Percentiles rank a stretch among this genome's conserved stretches.
Conservation (phyloP, 495 filamentous ascomycete species). For the Recurvomyces mirabilis region DNA sequence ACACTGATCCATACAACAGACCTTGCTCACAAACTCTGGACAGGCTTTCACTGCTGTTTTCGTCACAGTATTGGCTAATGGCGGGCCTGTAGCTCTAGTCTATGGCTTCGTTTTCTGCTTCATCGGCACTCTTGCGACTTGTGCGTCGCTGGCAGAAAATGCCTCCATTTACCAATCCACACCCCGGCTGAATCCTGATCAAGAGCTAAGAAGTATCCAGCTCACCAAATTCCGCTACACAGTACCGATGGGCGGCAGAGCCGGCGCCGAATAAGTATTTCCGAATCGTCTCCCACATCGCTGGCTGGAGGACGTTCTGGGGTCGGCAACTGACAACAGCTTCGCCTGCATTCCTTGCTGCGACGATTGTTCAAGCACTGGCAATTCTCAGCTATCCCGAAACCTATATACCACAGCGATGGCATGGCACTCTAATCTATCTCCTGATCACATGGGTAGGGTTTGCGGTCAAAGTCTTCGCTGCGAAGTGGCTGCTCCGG, state of each 20-base stretch:
- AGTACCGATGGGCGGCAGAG: slow-evolving; percentile 10
- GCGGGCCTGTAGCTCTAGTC: slow-evolving; percentile 7
- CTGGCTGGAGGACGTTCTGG: slow-evolving; percentile 47
- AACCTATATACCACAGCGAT: slow-evolving; percentile 38
- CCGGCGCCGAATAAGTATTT: slow-evolving; percentile 5
- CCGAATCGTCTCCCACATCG: not conserved
- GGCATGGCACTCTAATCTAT: slow-evolving; percentile 51
- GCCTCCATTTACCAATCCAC: slow-evolving; percentile 9
- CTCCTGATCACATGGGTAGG: slow-evolving; percentile 41
- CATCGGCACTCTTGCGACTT: slow-evolving; percentile 6
- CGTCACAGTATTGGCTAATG: slow-evolving; percentile 7
- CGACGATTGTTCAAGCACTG: slow-evolving; percentile 48
- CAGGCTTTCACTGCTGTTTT: slow-evolving; percentile 2
- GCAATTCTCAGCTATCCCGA: slow-evolving; percentile 41
- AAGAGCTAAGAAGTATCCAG: not conserved
- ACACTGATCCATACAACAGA: too few species aligned
- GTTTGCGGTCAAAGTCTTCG: slow-evolving; percentile 45
- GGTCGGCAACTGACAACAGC: slow-evolving; percentile 51
- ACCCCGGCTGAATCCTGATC: not conserved
- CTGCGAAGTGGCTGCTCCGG: slow-evolving; percentile 42
- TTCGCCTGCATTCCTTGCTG: slow-evolving; percentile 42
- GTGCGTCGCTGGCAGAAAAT: slow-evolving; percentile 11
- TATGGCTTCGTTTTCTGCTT: slow-evolving; percentile 16
- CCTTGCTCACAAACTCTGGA: too few species aligned
- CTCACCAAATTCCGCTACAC: slow-evolving; percentile 7